A percentile compares a stretch with the other conserved stretches of the same genome.
phyloP scores from a whole-genome alignment of 2,329 filamentous ascomycete genomes.

The Pseudogymnoascus sp. region DNA sequence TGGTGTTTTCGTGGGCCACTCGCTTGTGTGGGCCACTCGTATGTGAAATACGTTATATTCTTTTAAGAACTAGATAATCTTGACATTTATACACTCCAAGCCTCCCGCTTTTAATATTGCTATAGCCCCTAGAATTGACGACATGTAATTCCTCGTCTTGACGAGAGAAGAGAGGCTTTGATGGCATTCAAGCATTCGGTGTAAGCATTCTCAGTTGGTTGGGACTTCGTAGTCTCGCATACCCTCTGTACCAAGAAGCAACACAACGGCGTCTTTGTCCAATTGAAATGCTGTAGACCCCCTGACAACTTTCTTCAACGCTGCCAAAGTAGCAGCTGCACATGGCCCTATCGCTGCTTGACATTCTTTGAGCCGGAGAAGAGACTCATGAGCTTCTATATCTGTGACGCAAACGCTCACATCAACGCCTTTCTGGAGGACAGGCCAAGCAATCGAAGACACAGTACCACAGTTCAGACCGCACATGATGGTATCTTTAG shows the following conservation, averaged over 20 bases:
- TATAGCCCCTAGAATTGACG: background rate
- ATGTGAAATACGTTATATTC: too few relatives aligned
- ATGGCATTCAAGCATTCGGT: background rate
- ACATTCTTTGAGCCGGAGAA: conserved; percentile 32
- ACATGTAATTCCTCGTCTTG: background rate
- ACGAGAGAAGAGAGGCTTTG: background rate
- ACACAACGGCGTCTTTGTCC: conserved; percentile 43
- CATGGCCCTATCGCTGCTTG: conserved; percentile 35
- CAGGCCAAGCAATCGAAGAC: conserved; percentile 36
- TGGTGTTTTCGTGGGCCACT: too few relatives aligned
- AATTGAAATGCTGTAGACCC: conserved; percentile 34
- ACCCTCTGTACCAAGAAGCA: conserved; percentile 61
- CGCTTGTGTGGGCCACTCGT: too few relatives aligned
- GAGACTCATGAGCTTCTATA: conserved; percentile 33
- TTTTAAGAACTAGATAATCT: too few relatives aligned
- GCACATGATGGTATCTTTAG: conserved; percentile 39
- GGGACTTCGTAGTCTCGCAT: conserved; percentile 43
- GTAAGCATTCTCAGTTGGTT: conserved; percentile 30
- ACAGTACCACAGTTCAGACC: conserved; percentile 42
- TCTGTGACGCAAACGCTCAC: conserved; percentile 35
- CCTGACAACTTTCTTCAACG: conserved; percentile 37
- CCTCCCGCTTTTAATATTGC: background rate
- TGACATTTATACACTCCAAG: background rate
- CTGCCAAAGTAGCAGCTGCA: conserved; percentile 44
- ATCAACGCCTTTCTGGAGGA: conserved; percentile 34